Evolutionary conservation across 73 alveolate genomes (phyloP).

Genomic region (Stentor roeselii): DNA sequence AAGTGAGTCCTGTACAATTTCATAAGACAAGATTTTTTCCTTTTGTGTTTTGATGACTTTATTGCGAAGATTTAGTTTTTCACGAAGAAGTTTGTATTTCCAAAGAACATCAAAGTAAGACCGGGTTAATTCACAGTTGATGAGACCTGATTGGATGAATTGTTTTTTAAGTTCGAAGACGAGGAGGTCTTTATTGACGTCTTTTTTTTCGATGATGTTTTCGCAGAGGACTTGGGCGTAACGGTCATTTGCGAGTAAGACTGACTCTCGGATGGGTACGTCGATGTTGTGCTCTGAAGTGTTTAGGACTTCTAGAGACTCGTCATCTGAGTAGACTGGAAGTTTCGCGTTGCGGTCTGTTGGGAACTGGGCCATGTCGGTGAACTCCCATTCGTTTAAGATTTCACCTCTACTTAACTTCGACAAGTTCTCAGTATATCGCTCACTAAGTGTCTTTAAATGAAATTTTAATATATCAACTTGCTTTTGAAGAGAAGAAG

Average conservation of each 20-base stretch:
- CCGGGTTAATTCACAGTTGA: not conserved
- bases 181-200: not conserved
- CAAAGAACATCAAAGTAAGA: not conserved
- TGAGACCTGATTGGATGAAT: not conserved
- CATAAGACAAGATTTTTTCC: not conserved
- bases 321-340: slow-evolving; percentile 5
- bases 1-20: not conserved
- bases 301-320: not conserved
- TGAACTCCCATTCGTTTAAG: slow-evolving; percentile 10
- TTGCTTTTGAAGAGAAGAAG: not conserved
- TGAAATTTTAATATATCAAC: not conserved
- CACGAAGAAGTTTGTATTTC: not conserved
- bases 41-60: not conserved
- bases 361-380: not conserved
- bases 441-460: not conserved
- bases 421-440: not conserved
- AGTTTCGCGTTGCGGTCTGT: not conserved
- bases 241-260: not conserved
- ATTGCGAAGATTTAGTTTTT: not conserved
- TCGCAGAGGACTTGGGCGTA: slow-evolving; percentile 10
- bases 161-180: not conserved
- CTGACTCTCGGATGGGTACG: not conserved
- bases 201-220: not conserved
- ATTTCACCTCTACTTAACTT: not conserved
- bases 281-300: not conserved